Base-by-base conservation (phyloP, 2,329 filamentous ascomycete species). In the Trichoderma atroviride region DNA sequence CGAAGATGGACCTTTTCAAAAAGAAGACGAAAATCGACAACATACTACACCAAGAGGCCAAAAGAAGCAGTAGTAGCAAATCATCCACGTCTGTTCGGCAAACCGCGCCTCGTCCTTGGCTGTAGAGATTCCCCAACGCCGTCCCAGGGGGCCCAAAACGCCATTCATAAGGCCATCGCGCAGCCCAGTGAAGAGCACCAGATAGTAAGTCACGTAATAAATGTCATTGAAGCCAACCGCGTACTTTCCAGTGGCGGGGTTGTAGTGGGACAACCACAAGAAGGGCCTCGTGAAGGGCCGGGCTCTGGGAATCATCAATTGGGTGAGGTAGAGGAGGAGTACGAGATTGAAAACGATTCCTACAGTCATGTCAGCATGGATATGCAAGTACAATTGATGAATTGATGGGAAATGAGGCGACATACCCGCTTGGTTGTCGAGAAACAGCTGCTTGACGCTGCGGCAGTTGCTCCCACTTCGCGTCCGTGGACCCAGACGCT, bases 51-150 rank as follows among this genome's bases (percentile, higher is more conserved):
- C 96, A 71, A 96, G 82, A 13, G 88, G 85, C 91, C 93, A 97
- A 78, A 94, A 94, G 69, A 90, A 82, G 58, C 83, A 83, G 80
- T 94, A 95, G 82, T 97, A 97, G 61, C 95, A 80, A 69, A 96
- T 82, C 77, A 97, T 85, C 92, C 94, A 98, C 57, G 90, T 92
- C 82, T 99, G 96, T 82, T 99, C 96, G 71, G 93, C 93, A 81
- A 98, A 96, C 70, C 95, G 88, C 58, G 92, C 88, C 69, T 91
- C 83, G 59, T 89, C 88, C 82, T 97, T 97, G 77, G 83, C 85
- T 76, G 90, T 91, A 74, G 86, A 85, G 74, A 97, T 87, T 47
- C 95, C 94, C 72, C 87, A 86, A 52, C 84, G 81, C 71, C 87
- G 88, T 40, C 91, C 94, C 67, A 96, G 81, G 5, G 95, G 95